Evolutionary conservation across 2,329 filamentous ascomycete species (phyloP).

Genomic region (Plectosphaerella cucumerina): DNA sequence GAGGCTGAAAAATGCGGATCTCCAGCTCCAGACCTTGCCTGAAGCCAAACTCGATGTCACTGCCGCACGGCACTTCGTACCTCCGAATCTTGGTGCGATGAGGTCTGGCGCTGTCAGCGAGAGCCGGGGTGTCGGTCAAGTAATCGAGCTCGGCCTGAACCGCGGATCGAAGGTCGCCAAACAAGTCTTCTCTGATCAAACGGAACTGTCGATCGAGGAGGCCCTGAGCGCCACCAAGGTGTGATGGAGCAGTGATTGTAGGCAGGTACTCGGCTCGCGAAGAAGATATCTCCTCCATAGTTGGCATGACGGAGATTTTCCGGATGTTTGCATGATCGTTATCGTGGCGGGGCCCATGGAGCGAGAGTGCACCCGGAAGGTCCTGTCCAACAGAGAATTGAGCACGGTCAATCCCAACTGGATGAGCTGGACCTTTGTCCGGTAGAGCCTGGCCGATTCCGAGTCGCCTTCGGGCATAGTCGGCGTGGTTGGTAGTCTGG

Average conservation of each 20-base stretch:
- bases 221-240: conserved; percentile 36
- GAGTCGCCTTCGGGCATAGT: conserved; percentile 25
- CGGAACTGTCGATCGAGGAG: conserved; percentile 53
- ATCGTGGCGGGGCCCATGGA: conserved; percentile 34
- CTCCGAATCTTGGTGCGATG: background rate
- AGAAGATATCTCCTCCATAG: conserved; percentile 39
- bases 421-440: conserved; percentile 4
- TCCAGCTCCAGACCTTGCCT: conserved; percentile 38
- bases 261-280: conserved; percentile 39
- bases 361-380: conserved; percentile 27
- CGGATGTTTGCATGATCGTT: conserved; percentile 44
- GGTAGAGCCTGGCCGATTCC: conserved; percentile 20
- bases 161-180: conserved; percentile 47
- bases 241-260: conserved; percentile 23
- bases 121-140: background rate
- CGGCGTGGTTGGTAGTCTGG: conserved; percentile 23
- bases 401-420: conserved; percentile 8
- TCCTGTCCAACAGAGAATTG: conserved; percentile 25
- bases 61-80: conserved; percentile 9
- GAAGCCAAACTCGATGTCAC: conserved; percentile 28
- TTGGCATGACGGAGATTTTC: conserved; percentile 46
- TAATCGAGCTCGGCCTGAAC: conserved; percentile 31
- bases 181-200: conserved; percentile 49
- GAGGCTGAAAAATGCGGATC: conserved; percentile 41
- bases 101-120: background rate